Base-by-base conservation (phyloP, 164 flowering plant species). In the Dillenia turbinata region DNA sequence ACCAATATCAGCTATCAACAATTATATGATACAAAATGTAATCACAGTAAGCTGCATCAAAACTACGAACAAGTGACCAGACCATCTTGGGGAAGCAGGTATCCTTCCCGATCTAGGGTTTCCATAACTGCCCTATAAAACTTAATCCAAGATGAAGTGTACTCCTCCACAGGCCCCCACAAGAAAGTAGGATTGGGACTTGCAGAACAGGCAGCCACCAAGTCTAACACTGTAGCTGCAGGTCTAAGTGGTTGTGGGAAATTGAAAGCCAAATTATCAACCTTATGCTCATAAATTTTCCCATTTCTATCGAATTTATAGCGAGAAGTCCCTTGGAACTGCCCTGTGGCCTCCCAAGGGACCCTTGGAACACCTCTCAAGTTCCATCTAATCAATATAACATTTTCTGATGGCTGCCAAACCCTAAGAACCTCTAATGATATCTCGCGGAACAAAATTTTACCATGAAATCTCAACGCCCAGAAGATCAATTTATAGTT, bases 291-390 rank as follows among this genome's bases (percentile, higher is more conserved):
- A 58, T 82, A 93, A 56, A 93, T 90, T 67, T 88, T 93, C 40
- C 97, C 98, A 46, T 79, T 79, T 61, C 88, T 69, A 47, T 93
- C 97, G 65, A 93, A 59, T 63, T 93, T 93, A 68, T 93, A 93
- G 50, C 84, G 72, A 0, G 98, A 93, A 0, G 95, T 88, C n/a
- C 96, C 98, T 67, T 90, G 90, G 65, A 93, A 93, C 63, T 86
- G 73, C 9, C 92, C 94, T 49, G 72, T 77, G 0, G 89, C 86
- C 70, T 93, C 98, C 98, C 98, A 93, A 8, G 97, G 98, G 43
- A 90, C 96, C 58, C 97, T 74, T n/a, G 97, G 96, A n/a, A 85
- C 77, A 11, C 94, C 96, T 65, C 66, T 80, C 61, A 90, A 69
- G 61, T 84, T 88, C 98, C 98, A 93, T 64, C 97, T 77, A 48